Base-by-base conservation (phyloP, 805 yeast species). In the Priceomyces medius region DNA sequence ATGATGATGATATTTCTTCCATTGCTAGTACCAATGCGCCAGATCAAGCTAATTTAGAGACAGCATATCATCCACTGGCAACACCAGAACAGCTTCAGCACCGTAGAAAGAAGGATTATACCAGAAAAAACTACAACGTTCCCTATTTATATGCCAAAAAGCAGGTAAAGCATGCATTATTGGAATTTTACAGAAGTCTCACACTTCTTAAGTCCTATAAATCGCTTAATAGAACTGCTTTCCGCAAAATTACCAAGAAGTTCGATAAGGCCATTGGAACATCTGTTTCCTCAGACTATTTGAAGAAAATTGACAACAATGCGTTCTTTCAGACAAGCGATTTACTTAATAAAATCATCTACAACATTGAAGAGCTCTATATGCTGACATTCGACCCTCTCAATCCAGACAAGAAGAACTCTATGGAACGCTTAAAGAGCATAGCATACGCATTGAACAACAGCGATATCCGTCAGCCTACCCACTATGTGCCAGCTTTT, bases 221-320 rank as follows among this genome's bases (percentile, higher is more conserved):
- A 49, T 70, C 82, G 36, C 62, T 90, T 51, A 93, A 93, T 62
- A 73, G 89, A 21, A 89, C 96, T 0, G 99, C 95, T 0, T 80
- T 90, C 54, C 76, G 96, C 39, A 93, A 93, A 55, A 81, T 93
- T 54, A 73, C 88, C 44, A 93, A 93, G 57, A 93, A 93, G 60
- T 90, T 80, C 58, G 99, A 93, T 63, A 93, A 93, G 55, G 73
- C 83, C 3, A 73, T 82, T 2, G 57, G 67, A 9, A 66, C 77
- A 7, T 50, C 66, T 1, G 49, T 74, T 3, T 67, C 79, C 9
- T 59, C 65, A 0, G 46, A 58, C 2, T 88, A 80, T 55, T 73
- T 83, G 80, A 71, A 69, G 16, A 77, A 76, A 40, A 74, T 86
- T 5, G 80, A 81, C 46, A 50, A 56, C 3, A 46, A 48, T 8